Evolutionary conservation across 805 yeast genomes (phyloP), one percentile per base, ranked within the genome.

Genomic region (Yarrowia phangngaensis): DNA sequence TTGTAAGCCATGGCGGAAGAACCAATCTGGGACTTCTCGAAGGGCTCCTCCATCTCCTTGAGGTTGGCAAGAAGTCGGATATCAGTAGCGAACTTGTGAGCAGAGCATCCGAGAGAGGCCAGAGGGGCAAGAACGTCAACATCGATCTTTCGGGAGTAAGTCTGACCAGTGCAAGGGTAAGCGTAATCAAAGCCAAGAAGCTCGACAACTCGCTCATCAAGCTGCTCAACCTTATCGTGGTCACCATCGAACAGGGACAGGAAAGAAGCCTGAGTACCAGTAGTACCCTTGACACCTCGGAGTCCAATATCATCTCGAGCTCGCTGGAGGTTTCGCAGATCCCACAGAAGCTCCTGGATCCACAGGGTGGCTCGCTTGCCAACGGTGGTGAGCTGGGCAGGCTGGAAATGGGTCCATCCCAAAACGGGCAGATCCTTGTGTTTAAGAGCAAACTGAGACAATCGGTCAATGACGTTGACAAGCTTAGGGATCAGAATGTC

Each of bases 321-420:
- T 70, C 98, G 83, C 58, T 76, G 82, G 72, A 92, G 78, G 72
- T 92, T 92, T 71, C 98, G 80, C 68, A 92, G 77, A 70, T 92
- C 98, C 98, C 97, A 92, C 61, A 92, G 74, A 60, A 92, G 73
- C 69, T 92, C 98, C 74, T 92, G 98, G 60, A 92, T 73, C 98
- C 98, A 92, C 63, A 92, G 73, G 34, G 97, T 88, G 51, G 95
- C 94, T 71, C 98, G 83, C 75, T 92, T 92, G 67, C 98, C 98
- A 55, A 92, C 95, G 24, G 98, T 92, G 58, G 97, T 90, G 66
- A 92, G 79, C 73, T 92, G 98, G 48, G 98, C 98, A 12, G 98
- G 98, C 73, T 92, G 98, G 79, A 92, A 92, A 70, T 92, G 98
- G 51, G 98, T 92, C 97, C 97, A 92, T 26, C 98, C 98, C 57